These are phyloP conservation scores for Podospora didyma DNA, from an alignment of 495 filamentous ascomycete genomes.

Conservation along the genomic window DNA sequence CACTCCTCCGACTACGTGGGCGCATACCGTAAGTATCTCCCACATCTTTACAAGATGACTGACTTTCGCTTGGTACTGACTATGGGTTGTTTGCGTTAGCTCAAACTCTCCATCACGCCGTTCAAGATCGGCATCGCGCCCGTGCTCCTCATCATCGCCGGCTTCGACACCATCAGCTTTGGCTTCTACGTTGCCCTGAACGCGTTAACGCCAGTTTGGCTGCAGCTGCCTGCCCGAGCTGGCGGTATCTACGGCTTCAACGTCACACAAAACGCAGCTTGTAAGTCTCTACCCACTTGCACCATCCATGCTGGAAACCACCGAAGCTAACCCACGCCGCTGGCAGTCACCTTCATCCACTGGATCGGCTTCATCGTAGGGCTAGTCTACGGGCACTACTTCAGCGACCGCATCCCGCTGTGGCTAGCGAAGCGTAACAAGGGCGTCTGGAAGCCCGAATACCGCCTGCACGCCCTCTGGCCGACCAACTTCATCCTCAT, in stretches of 20 bases:
- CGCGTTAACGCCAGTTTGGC: conserved; percentile 34
- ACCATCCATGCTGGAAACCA: too few species aligned
- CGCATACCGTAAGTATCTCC: too few species aligned
- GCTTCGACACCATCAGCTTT: conserved; percentile 42
- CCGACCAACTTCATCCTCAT: conserved; percentile 40
- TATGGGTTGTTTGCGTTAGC: conserved; percentile 9
- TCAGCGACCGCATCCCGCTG: conserved; percentile 46
- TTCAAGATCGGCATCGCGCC: conserved; percentile 44
- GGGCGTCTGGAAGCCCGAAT: conserved; percentile 50
- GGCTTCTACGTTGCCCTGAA: conserved; percentile 40
- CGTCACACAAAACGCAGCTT: conserved; percentile 42
- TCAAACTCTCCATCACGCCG: conserved; percentile 28
- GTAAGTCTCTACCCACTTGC: too few species aligned
- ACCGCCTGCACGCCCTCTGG: conserved; percentile 46
- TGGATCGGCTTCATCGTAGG: conserved; percentile 46
- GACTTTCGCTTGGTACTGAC: too few species aligned
- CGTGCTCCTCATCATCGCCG: conserved; percentile 39
- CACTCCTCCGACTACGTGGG: too few species aligned
- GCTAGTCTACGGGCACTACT: conserved; percentile 37
- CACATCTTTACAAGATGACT: too few species aligned
- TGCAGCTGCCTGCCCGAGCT: conserved; percentile 37
- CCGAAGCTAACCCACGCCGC: too few species aligned
- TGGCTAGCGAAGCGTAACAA: conserved; percentile 31
- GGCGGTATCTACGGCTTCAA: conserved; percentile 50
- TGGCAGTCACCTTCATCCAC: conserved; percentile 37